phyloP scores from a whole-genome alignment of 805 yeast species.

The Lipomyces mesembrius region DNA sequence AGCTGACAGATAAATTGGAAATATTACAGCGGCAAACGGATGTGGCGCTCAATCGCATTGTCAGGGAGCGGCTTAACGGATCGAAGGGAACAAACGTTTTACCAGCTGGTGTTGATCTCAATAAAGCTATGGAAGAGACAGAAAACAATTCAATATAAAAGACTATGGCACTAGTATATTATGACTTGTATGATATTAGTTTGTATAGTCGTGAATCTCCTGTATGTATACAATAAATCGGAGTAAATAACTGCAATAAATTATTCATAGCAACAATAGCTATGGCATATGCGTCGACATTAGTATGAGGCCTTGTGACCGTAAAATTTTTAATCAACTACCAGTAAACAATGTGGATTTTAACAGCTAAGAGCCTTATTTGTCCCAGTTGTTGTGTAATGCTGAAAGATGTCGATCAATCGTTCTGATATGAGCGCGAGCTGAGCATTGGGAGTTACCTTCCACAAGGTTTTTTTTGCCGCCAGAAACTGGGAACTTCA shows the following conservation, averaged over 20 bases:
- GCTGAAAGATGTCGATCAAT: no score
- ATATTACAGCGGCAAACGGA: conserved; percentile 52
- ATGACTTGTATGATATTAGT: not conserved
- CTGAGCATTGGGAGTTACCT: not conserved
- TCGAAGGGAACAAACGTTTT: conserved; percentile 9
- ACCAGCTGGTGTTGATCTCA: conserved; percentile 32
- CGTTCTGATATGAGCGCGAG: no score
- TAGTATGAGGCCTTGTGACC: no score
- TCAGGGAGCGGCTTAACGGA: conserved; percentile 46
- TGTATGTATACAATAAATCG: not conserved
- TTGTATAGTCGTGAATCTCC: not conserved
- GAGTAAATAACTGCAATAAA: no score
- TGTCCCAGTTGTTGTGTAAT: not conserved
- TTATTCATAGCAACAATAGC: no score
- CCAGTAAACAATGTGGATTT: no score
- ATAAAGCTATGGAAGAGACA: conserved; percentile 21
- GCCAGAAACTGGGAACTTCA: not conserved
- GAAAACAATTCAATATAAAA: conserved; percentile 9
- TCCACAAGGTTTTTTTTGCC: not conserved
- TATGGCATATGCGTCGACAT: no score
- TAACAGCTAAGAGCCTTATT: no score
- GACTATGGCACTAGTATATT: not conserved
- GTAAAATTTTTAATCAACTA: no score
- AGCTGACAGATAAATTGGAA: conserved; percentile 49
- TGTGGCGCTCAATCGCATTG: conserved; percentile 48